Evolutionary conservation across 371 early-diverging fungal genomes (phyloP).

Genomic region (Mortierella sp.): DNA sequence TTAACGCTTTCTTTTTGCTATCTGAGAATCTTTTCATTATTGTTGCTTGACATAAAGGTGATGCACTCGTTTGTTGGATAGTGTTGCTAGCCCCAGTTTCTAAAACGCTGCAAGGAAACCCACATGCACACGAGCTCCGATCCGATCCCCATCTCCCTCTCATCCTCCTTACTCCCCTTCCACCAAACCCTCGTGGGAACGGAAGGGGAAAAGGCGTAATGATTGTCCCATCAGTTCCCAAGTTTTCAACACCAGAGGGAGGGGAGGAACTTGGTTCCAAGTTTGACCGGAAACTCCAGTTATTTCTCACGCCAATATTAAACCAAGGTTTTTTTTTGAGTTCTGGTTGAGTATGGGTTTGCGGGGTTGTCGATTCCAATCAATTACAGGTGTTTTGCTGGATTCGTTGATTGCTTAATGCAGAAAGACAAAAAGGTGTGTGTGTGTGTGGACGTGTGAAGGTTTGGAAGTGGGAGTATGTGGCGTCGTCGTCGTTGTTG

Average conservation of each 20-base stretch:
- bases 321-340: not conserved
- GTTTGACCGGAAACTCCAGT: not conserved
- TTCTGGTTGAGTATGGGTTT: not conserved
- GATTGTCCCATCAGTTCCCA: not conserved
- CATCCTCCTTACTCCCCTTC: not conserved
- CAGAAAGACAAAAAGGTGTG: not conserved
- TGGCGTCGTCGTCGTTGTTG: not conserved
- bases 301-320: constrained; percentile 8
- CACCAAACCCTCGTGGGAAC: not conserved
- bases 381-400: not conserved
- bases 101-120: not conserved
- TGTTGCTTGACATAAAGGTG: not conserved
- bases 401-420: not conserved
- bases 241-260: too few relatives aligned
- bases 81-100: not conserved
- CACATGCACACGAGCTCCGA: constrained; percentile 1
- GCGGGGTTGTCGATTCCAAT: not conserved
- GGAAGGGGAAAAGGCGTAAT: too few relatives aligned
- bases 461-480: not conserved
- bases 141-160: not conserved
- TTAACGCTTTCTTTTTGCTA: not conserved
- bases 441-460: too few relatives aligned
- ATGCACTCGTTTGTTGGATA: not conserved
- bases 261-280: constrained; percentile 7
- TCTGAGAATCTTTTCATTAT: not conserved